Conservation (phyloP, 2,329 filamentous ascomycete species). For the Phoma sp. region DNA sequence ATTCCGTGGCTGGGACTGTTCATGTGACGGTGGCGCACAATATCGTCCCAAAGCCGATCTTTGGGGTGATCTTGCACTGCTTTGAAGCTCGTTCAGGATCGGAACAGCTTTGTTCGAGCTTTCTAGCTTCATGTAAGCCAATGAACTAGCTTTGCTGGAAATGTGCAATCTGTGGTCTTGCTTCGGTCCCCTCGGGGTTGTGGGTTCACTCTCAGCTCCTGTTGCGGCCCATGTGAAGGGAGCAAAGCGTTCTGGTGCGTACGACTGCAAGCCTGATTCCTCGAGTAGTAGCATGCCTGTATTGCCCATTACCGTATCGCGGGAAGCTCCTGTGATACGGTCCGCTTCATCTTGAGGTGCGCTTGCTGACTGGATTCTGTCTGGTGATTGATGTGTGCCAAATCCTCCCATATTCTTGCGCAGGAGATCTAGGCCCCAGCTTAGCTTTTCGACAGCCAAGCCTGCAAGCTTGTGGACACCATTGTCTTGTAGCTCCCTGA, state of each 20-base stretch:
- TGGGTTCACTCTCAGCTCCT: slow-evolving; percentile 14
- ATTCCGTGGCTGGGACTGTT: slow-evolving; percentile 28
- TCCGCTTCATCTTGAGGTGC: slow-evolving; percentile 22
- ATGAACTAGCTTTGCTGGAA: slow-evolving; percentile 19
- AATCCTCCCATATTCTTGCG: slow-evolving; percentile 22
- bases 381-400: slow-evolving; percentile 8
- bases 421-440: slow-evolving; percentile 38
- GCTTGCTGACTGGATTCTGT: slow-evolving; percentile 13
- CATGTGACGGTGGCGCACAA: slow-evolving; percentile 25
- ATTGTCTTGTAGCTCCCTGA: slow-evolving; percentile 52
- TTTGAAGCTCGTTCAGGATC: slow-evolving; percentile 23
- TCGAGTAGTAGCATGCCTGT: slow-evolving; percentile 58
- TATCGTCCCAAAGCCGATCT: slow-evolving; percentile 31
- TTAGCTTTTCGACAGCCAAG: slow-evolving; percentile 54
- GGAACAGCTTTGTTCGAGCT: not conserved
- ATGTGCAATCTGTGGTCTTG: slow-evolving; percentile 21
- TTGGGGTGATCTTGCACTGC: slow-evolving; percentile 18
- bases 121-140: slow-evolving; percentile 14
- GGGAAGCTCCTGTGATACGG: slow-evolving; percentile 21
- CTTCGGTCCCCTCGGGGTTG: slow-evolving; percentile 9
- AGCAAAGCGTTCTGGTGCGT: slow-evolving; percentile 41
- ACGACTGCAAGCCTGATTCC: slow-evolving; percentile 53
- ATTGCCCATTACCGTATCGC: slow-evolving; percentile 55
- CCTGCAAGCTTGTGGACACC: slow-evolving; percentile 55
- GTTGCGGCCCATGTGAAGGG: slow-evolving; percentile 42